phyloP scores from a whole-genome alignment of 208 protist genomes.

The Crithidia brevicula region DNA sequence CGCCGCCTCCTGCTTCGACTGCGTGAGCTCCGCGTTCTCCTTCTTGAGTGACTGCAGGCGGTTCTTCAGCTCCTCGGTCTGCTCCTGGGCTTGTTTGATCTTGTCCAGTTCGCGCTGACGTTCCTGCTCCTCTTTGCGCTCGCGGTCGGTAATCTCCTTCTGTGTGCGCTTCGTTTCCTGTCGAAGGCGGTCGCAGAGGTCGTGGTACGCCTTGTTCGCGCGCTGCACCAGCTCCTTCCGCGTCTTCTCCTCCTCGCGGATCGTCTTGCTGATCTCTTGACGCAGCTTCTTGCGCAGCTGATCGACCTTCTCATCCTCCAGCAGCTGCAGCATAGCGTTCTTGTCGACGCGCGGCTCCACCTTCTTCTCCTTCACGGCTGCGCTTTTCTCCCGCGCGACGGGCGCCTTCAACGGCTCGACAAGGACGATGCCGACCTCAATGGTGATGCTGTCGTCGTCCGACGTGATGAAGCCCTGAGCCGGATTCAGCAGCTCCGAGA shows the following conservation, averaged over 20 bases:
- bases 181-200: conserved; percentile 69
- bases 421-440: conserved; percentile 89
- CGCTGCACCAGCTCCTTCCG: conserved; percentile 83
- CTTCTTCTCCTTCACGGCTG: conserved; percentile 65
- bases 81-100: conserved; percentile 78
- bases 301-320: conserved; percentile 81
- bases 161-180: conserved; percentile 76
- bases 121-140: conserved; percentile 82
- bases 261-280: conserved; percentile 77
- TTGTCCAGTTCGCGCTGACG: conserved; percentile 77
- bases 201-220: conserved; percentile 69
- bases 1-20: conserved; percentile 64
- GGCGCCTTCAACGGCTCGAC: conserved; percentile 76
- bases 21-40: conserved; percentile 55
- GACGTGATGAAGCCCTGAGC: conserved; percentile 75
- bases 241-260: conserved; percentile 84
- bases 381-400: conserved; percentile 44
- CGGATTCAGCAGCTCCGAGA: conserved; percentile 79
- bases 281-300: conserved; percentile 76
- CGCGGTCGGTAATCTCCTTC: conserved; percentile 77
- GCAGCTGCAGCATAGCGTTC: conserved; percentile 68
- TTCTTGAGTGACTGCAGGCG: conserved; percentile 69
- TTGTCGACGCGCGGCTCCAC: conserved; percentile 70
- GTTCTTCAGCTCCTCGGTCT: conserved; percentile 66
- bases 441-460: conserved; percentile 85